Evolutionary conservation across 768 basidiomycete genomes (phyloP), one percentile per base, ranked within the genome.

Genomic region (Trametes sanguinea): DNA sequence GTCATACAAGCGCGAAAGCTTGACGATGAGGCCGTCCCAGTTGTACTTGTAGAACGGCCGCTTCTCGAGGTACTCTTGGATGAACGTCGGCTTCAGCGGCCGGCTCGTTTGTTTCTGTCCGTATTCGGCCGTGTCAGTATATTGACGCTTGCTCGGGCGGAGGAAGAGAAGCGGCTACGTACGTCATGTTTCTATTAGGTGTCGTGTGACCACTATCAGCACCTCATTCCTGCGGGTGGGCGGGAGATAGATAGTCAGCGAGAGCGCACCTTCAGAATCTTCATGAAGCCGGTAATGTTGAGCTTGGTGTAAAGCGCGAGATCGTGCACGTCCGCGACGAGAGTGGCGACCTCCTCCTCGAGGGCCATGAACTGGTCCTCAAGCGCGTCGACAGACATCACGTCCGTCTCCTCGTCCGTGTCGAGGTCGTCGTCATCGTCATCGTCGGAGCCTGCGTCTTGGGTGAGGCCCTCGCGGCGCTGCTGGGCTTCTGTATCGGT

Each of bases 251-350:
- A 22, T 22, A 22, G 14, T 17, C 6, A 43, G 44, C 16, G 51
- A 32, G 17, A 29, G 22, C 74, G 50, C 62, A 89, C 91, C 83
- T 98, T 98, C 63, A 98, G 80, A 63, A 98, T 98, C 78, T 99
- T 99, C 82, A 98, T 90, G 74, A 99, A 99, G 9, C 97, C 97
- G 1, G 97, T 98, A 69, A 98, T 95, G 73, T 98, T 98, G 57
- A 98, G 84, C 73, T 98, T 98, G 3, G 96, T 95, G 73, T 95
- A 91, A 33, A 98, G 79, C 1, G 95, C 94, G 43, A 95, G 81
- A 73, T 94, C 92, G 67, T 95, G 92, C 10, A 93, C 91, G 66
- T 92, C 90, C 0, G 96, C 96, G 16, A 99, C 96, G 46, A 99
- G 84, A 44, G 85, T 90, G 0, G 95, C 96, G 17, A 98, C 92